Evolutionary conservation across 495 filamentous ascomycete species (phyloP), one percentile per base, ranked within the genome.

Genomic region (Podospora comata): DNA sequence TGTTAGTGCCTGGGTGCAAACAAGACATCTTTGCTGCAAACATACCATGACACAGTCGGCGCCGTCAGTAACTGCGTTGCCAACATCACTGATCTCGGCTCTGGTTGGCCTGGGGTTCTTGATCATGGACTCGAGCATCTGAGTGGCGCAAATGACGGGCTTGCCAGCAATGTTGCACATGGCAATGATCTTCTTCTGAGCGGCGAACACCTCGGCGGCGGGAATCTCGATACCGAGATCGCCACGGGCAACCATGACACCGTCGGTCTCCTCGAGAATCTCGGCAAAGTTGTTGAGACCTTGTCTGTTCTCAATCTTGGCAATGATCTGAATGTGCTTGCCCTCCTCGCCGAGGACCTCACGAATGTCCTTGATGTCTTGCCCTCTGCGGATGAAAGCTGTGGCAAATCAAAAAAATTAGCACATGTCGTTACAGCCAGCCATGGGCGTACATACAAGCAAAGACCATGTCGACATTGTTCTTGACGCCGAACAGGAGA

Each of bases 141-240:
- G 82, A 7, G 82, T 85, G 62, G 92, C 92, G 72, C 94, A 97
- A 78, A 98, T 97, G 76, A 93, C 92, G 70, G 95, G 95, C 87
- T 99, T 99, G 78, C 96, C 95, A 73, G 94, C 94, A 76, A 97
- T 90, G 86, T 99, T 99, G 87, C 96, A 98, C 89, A 97, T 98
- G 79, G 94, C 92, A 82, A 98, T 98, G 90, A 99, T 94, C 92
- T 98, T 98, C 89, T 99, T 99, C 86, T 99, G 95, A 60, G 95
- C 95, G 70, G 96, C 90, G 83, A 98, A 99, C 65, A 99, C 95
- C 86, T 99, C 96, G 64, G 94, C 92, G 53, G 96, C 93, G 20
- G 95, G 93, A 76, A 99, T 99, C 81, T 99, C 95, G 70, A 99
- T 99, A 83, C 95, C 95, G 54, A 99, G 85, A 75, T 99, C 95